phyloP scores from a whole-genome alignment of 2,329 filamentous ascomycete genomes.

The Elsinoe batatas region DNA sequence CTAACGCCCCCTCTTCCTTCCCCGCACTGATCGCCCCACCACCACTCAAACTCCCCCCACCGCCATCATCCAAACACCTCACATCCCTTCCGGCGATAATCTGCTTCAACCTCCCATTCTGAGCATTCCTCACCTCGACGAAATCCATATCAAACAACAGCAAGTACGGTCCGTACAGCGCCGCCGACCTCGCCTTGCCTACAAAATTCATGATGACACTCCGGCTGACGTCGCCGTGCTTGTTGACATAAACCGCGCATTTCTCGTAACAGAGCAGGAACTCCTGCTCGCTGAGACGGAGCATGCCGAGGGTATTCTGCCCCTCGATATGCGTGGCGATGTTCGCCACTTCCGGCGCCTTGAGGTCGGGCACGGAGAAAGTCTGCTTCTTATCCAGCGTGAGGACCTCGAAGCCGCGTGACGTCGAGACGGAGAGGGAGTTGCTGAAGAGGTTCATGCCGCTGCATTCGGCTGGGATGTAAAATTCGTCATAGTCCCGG shows the following conservation, averaged over 20 bases:
- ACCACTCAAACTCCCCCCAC: constrained; percentile 46
- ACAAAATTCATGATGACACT: constrained; percentile 98
- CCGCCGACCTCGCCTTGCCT: constrained; percentile 78
- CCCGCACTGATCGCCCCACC: constrained; percentile 28
- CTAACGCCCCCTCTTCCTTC: constrained; percentile 30
- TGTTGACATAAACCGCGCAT: constrained; percentile 95
- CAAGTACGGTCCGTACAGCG: constrained; percentile 84
- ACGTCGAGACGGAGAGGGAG: constrained; percentile 81
- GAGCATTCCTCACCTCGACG: constrained; percentile 91
- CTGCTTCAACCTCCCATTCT: constrained; percentile 86
- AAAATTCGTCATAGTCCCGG: constrained; percentile 97
- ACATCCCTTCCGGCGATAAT: constrained; percentile 90
- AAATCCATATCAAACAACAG: constrained; percentile 93
- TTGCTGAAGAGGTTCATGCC: constrained; percentile 94
- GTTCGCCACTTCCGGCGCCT: constrained; percentile 65
- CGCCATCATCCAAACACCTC: constrained; percentile 77
- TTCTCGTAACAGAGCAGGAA: constrained; percentile 92
- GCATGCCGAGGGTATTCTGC: constrained; percentile 88
- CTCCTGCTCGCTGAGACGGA: constrained; percentile 77
- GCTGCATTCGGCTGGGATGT: constrained; percentile 90
- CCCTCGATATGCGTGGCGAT: constrained; percentile 76
- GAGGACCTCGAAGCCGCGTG: constrained; percentile 88
- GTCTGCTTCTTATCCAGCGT: constrained; percentile 96
- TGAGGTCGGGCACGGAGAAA: constrained; percentile 84
- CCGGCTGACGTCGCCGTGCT: constrained; percentile 89